Conservation (phyloP, 1,139 yeast species). For the Debaryomycetaceae sp. region DNA sequence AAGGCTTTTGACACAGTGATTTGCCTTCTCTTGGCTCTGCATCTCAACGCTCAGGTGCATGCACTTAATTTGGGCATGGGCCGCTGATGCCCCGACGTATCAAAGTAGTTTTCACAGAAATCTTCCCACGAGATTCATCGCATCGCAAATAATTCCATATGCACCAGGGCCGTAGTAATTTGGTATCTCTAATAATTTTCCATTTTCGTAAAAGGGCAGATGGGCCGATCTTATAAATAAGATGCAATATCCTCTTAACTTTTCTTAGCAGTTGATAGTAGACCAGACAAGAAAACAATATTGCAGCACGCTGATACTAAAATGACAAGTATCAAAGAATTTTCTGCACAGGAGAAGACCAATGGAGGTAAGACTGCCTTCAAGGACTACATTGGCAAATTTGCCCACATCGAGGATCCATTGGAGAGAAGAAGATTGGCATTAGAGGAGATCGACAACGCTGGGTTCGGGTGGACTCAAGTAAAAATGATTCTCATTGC, state of each 20-base stretch:
- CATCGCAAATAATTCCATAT: no score
- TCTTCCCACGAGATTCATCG: no score
- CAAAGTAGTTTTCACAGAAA: no score
- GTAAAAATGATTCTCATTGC: conserved; percentile 83
- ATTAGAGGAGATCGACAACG: conserved; percentile 81
- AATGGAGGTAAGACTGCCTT: conserved; percentile 86
- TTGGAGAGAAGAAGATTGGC: conserved; percentile 88
- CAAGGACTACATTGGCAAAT: conserved; percentile 81
- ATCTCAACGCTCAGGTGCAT: no score
- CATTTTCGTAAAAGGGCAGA: background rate
- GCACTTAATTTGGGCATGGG: no score
- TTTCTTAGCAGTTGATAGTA: background rate
- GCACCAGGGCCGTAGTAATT: background rate
- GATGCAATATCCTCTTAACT: background rate
- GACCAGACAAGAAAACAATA: background rate
- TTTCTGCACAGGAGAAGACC: conserved; percentile 15
- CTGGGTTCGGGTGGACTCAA: conserved; percentile 85
- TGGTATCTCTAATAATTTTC: background rate
- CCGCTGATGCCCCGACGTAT: no score
- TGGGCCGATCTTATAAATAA: background rate
- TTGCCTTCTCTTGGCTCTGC: no score
- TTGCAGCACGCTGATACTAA: background rate
- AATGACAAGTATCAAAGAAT: conserved; percentile 23
- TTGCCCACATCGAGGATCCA: conserved; percentile 82
- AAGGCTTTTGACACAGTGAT: no score